These are phyloP conservation scores for Mycena albidolilacea DNA, from an alignment of 768 basidiomycete genomes.

Conservation along the genomic window DNA sequence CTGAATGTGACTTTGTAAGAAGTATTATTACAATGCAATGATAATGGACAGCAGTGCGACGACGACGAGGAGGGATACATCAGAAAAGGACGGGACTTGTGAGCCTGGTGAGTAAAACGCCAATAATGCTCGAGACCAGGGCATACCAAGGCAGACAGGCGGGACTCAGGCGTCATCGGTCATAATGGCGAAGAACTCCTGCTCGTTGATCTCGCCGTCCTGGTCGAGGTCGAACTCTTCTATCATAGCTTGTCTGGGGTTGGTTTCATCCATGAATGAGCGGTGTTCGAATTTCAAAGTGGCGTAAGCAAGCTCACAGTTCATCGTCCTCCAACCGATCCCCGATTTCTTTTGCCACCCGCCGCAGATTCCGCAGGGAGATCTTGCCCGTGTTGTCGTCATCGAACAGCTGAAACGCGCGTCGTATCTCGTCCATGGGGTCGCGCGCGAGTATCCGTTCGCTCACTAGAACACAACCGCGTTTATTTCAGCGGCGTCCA, in stretches of 20 bases:
- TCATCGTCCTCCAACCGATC: constrained; percentile 97
- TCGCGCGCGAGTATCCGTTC: constrained; percentile 94
- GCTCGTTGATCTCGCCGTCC: constrained; percentile 96
- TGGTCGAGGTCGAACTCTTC: constrained; percentile 99
- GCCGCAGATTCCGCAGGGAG: constrained; percentile 87
- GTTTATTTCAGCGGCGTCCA: constrained; percentile 34
- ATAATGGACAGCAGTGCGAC: constrained; percentile 32
- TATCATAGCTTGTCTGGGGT: constrained; percentile 96
- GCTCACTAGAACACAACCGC: constrained; percentile 74
- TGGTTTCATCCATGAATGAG: constrained; percentile 12
- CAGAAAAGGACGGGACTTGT: constrained; percentile 15
- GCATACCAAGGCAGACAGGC: constrained; percentile 1
- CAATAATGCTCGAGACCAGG: background rate
- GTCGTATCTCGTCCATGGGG: constrained; percentile 95
- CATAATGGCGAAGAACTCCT: constrained; percentile 98
- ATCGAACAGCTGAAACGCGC: constrained; percentile 97
- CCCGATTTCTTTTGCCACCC: constrained; percentile 97
- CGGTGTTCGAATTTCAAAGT: too few relatives aligned
- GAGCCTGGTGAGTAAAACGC: constrained; percentile 21
- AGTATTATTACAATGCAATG: constrained; percentile 37
- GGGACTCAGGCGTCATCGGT: constrained; percentile 82
- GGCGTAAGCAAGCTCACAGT: constrained; percentile 71
- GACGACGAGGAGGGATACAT: constrained; percentile 6
- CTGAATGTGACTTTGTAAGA: constrained; percentile 28
- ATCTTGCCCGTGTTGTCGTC: constrained; percentile 97